Base-by-base conservation (phyloP, 768 basidiomycete genomes). In the Botryobasidium botryosum region DNA sequence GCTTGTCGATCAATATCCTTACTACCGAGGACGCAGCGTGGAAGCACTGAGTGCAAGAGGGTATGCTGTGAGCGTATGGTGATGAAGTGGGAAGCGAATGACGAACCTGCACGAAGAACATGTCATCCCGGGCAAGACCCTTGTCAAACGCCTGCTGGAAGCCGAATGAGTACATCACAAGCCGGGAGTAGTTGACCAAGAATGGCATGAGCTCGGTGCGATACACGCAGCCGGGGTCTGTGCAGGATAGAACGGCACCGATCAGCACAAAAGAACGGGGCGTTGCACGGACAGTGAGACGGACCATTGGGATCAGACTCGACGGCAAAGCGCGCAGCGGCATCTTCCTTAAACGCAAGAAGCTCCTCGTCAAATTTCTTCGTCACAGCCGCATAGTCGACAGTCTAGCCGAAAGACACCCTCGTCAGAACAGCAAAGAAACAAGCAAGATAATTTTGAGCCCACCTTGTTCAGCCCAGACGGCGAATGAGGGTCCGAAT, bases 91-190 rank as follows among this genome's bases (percentile, higher is more conserved):
- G n/a, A n/a, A n/a, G n/a, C n/a, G n/a, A 43, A 45, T 17, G 28
- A 65, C 78, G 42, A 24, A 77, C 82, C 67, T 75, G 78, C 45
- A 65, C 70, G 50, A 84, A 75, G 58, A 79, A 79, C 18, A 82
- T 55, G 15, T 72, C 59, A 56, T 83, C 79, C 2, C 68, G 68
- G 1, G 66, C 59, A 49, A 74, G 66, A 1, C 80, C 79, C 6
- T 77, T 71, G 51, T 77, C 71, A 58, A 73, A 83, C 2, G 81
- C 81, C 52, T 84, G 77, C 51, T 86, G 82, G 62, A 85, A 85
- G 4, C 79, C 82, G 53, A 86, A 85, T 0, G 83, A 85, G 55
- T 72, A 83, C 79, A 85, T 82, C 40, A 86, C 83, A 8, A 86
- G 71, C 13, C 83, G 68, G 28, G 79, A 79, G 53, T 85, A 86